Percentiles rank a stretch among this genome's conserved stretches.
These are phyloP conservation scores for Naegleria fowleri DNA, from an alignment of 208 protist genomes.

Conservation along the genomic window DNA sequence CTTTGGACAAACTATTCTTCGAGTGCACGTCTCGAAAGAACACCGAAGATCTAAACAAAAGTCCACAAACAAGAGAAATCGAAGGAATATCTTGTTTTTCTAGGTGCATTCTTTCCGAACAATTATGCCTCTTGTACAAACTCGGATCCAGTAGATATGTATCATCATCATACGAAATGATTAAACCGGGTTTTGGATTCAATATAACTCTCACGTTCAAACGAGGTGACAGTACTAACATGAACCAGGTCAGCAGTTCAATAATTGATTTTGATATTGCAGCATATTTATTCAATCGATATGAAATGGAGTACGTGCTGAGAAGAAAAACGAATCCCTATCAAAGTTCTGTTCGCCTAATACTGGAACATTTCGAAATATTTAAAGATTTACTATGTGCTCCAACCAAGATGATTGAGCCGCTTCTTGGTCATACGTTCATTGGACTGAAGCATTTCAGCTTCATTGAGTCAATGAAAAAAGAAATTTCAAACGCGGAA, in stretches of 20 bases:
- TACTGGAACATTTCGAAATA: background rate
- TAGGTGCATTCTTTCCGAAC: background rate
- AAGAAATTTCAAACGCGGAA: background rate
- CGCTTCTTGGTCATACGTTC: background rate
- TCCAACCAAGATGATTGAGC: background rate
- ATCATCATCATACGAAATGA: background rate
- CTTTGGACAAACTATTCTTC: background rate
- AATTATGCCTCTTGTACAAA: background rate
- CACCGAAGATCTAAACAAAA: too few species aligned
- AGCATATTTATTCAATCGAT: background rate
- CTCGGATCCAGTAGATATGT: background rate
- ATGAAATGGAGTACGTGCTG: background rate
- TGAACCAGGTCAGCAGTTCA: background rate
- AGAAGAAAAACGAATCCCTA: background rate
- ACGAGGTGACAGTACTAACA: background rate
- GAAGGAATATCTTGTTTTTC: background rate
- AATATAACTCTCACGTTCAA: background rate
- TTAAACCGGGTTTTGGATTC: background rate
- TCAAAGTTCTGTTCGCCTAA: background rate
- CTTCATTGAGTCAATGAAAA: background rate
- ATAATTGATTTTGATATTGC: background rate
- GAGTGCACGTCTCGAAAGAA: too few species aligned
- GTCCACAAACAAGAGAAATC: background rate
- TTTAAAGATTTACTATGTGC: background rate
- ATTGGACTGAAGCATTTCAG: background rate